A percentile compares a stretch with the other conserved stretches of the same genome.
Evolutionary conservation across 768 basidiomycete genomes (phyloP).

Genomic region (Trametes cinnabarina): DNA sequence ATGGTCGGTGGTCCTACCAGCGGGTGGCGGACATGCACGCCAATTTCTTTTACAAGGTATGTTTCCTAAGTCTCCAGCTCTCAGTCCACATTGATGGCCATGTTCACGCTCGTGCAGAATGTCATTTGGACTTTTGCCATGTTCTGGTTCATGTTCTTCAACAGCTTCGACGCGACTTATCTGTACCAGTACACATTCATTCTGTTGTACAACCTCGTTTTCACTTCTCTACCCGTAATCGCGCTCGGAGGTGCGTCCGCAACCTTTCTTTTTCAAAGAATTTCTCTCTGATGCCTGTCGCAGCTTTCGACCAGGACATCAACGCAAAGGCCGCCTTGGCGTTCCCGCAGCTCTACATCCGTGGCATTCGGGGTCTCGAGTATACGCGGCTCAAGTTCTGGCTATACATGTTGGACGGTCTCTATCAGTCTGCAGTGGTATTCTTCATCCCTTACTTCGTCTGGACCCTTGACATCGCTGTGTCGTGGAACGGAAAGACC

Average conservation of each 20-base stretch:
- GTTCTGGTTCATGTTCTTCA: constrained; percentile 94
- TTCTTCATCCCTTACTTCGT: constrained; percentile 83
- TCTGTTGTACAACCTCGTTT: constrained; percentile 85
- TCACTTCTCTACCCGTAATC: constrained; percentile 92
- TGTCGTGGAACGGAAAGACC: constrained; percentile 75
- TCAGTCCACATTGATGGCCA: not conserved
- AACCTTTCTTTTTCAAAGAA: not conserved
- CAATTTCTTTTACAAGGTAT: constrained; percentile 97
- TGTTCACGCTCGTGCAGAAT: constrained; percentile 46
- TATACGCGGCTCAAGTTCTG: constrained; percentile 93
- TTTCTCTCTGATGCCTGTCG: not conserved
- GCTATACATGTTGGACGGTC: constrained; percentile 90
- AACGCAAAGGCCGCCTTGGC: constrained; percentile 86
- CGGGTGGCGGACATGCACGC: constrained; percentile 95
- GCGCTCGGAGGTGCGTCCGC: constrained; percentile 71
- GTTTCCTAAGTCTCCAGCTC: constrained; percentile 6
- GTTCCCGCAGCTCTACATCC: constrained; percentile 93
- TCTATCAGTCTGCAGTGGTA: constrained; percentile 87
- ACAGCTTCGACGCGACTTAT: constrained; percentile 95
- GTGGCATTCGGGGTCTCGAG: constrained; percentile 90
- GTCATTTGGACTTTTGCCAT: constrained; percentile 90
- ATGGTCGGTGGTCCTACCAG: constrained; percentile 97
- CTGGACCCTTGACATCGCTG: constrained; percentile 62
- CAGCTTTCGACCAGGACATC: constrained; percentile 94
- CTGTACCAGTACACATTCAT: constrained; percentile 95